Conservation (phyloP, 2,329 filamentous ascomycete genomes). For the Aspergillus sp. region DNA sequence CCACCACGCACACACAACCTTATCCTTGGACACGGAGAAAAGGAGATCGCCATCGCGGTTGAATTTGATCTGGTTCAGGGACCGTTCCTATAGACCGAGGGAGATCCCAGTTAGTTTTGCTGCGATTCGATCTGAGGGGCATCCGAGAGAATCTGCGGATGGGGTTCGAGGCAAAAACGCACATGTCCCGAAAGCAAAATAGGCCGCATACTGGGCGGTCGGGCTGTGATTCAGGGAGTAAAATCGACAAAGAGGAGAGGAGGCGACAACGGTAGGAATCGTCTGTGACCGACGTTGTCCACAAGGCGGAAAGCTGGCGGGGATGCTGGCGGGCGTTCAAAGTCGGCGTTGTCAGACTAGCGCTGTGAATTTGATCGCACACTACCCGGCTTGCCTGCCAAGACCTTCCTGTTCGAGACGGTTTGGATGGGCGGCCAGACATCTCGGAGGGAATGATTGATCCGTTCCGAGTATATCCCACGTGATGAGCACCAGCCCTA, state of each 20-base stretch:
- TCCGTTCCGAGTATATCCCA: conserved; percentile 25
- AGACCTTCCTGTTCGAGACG: conserved; percentile 25
- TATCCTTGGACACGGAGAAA: conserved; percentile 94
- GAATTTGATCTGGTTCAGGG: conserved; percentile 93
- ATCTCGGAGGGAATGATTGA: conserved; percentile 21
- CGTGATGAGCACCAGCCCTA: conserved; percentile 27
- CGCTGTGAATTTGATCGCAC: conserved; percentile 42
- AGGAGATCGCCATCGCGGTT: conserved; percentile 94
- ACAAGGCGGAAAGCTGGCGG: conserved; percentile 27
- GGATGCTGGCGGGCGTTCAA: conserved; percentile 20
- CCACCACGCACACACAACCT: conserved; percentile 95
- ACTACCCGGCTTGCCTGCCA: conserved; percentile 35
- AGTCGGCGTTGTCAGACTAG: conserved; percentile 28
- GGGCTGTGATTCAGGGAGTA: conserved; percentile 17
- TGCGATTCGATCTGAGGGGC: background rate
- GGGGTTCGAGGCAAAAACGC: conserved; percentile 31
- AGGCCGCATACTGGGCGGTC: conserved; percentile 76
- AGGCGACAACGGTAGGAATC: conserved; percentile 14
- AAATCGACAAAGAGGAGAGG: conserved; percentile 14
- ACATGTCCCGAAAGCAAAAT: conserved; percentile 93
- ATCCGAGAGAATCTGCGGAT: conserved; percentile 7
- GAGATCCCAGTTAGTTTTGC: conserved; percentile 18
- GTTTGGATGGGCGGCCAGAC: conserved; percentile 18
- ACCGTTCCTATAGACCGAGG: conserved; percentile 65
- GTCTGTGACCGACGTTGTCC: conserved; percentile 23